phyloP scores from a whole-genome alignment of 805 yeast genomes.

The Soucietia sequanensis region DNA sequence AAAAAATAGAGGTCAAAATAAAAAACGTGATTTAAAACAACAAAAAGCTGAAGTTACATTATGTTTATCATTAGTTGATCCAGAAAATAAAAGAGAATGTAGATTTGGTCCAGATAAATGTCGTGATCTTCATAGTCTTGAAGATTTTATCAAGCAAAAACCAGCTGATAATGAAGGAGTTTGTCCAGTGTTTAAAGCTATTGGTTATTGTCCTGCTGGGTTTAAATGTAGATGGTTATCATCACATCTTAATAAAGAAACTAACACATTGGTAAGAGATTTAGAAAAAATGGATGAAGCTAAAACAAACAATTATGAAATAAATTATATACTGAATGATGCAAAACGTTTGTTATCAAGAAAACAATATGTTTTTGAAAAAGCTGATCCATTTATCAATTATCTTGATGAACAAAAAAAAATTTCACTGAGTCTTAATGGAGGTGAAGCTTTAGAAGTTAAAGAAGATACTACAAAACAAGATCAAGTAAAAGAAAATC shows the following conservation, averaged over 20 bases:
- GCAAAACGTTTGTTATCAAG: constrained; percentile 52
- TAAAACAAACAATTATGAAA: constrained; percentile 47
- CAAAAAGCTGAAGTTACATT: constrained; percentile 59
- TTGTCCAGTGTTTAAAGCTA: constrained; percentile 80
- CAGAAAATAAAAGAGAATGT: constrained; percentile 48
- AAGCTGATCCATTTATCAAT: constrained; percentile 56
- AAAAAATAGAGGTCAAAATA: constrained; percentile 77
- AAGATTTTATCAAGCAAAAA: constrained; percentile 61
- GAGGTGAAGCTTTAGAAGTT: constrained; percentile 33
- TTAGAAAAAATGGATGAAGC: constrained; percentile 33
- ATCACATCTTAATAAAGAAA: constrained; percentile 58
- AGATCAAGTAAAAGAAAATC: constrained; percentile 28
- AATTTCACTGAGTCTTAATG: constrained; percentile 45
- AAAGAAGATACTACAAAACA: constrained; percentile 30
- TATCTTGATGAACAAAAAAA: constrained; percentile 50
- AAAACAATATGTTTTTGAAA: constrained; percentile 57
- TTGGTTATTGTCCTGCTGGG: constrained; percentile 93
- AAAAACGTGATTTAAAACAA: constrained; percentile 74
- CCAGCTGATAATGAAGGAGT: constrained; percentile 68
- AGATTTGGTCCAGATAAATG: constrained; percentile 70
- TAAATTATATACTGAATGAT: constrained; percentile 57
- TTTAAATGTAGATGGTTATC: constrained; percentile 88
- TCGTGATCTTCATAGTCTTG: constrained; percentile 73
- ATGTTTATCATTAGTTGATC: constrained; percentile 64
- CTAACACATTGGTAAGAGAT: constrained; percentile 45